Conservation (phyloP, 345 rosid genomes). For the Gossypioides kirkii region DNA sequence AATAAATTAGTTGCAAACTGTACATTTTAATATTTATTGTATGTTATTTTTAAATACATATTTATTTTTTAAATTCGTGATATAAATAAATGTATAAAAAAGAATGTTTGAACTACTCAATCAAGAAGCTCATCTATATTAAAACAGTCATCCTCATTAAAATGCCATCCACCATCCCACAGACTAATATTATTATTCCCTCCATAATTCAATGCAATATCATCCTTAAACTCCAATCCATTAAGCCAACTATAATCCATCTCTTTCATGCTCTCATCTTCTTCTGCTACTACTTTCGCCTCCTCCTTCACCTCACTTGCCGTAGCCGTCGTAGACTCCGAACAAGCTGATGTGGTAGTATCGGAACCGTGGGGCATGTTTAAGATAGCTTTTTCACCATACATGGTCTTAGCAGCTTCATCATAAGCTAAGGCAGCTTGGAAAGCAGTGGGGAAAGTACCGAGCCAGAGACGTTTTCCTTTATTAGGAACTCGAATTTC, state of each 20-base stretch:
- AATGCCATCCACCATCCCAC: neutral
- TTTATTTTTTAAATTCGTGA: too few relatives aligned
- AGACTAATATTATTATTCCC: neutral
- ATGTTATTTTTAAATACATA: too few relatives aligned
- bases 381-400: slow-evolving; percentile 52
- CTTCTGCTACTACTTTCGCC: neutral
- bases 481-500: slow-evolving; percentile 73
- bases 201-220: neutral
- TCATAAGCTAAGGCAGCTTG: slow-evolving; percentile 87
- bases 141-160: neutral
- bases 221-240: neutral
- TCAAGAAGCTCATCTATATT: neutral
- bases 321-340: neutral
- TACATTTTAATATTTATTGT: too few relatives aligned
- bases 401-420: slow-evolving; percentile 66
- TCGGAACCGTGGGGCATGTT: slow-evolving; percentile 34
- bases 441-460: slow-evolving; percentile 59
- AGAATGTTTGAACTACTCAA: neutral
- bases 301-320: neutral
- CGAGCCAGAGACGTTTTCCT: slow-evolving; percentile 76
- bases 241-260: neutral
- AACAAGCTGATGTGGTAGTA: neutral
- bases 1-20: too few relatives aligned
- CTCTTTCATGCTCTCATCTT: neutral
- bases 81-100: too few relatives aligned